Evolutionary conservation across 768 basidiomycete species (phyloP).

Genomic region (Leccinum pellstonianum): DNA sequence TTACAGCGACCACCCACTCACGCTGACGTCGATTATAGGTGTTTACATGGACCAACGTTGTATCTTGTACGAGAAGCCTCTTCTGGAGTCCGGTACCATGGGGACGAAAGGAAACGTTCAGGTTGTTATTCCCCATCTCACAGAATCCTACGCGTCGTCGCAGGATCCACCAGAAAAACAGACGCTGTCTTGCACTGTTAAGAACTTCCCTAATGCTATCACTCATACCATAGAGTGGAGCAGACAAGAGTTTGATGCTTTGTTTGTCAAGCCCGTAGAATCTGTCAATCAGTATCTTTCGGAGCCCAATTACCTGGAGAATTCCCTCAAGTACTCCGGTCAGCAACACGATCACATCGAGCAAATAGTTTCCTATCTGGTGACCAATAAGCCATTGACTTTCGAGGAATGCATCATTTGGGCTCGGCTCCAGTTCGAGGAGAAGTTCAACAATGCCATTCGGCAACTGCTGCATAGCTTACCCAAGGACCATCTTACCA

Average conservation of each 20-base stretch:
- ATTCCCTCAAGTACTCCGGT: slow-evolving; percentile 84
- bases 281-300: slow-evolving; percentile 95
- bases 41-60: slow-evolving; percentile 99
- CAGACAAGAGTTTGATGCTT: slow-evolving; percentile 85
- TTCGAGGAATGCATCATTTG: slow-evolving; percentile 98
- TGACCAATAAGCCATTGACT: slow-evolving; percentile 88
- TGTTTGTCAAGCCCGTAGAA: slow-evolving; percentile 93
- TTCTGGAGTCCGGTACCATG: slow-evolving; percentile 95
- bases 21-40: slow-evolving; percentile 45
- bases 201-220: slow-evolving; percentile 98
- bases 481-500: slow-evolving; percentile 91
- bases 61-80: slow-evolving; percentile 92
- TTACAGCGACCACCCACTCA: not conserved
- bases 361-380: slow-evolving; percentile 86
- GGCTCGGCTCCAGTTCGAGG: slow-evolving; percentile 95
- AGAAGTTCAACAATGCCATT: slow-evolving; percentile 90
- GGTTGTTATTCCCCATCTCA: slow-evolving; percentile 89
- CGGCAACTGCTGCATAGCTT: slow-evolving; percentile 90
- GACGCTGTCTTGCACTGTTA: slow-evolving; percentile 94
- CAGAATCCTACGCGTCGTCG: slow-evolving; percentile 95
- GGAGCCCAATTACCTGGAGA: slow-evolving; percentile 94
- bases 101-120: slow-evolving; percentile 98
- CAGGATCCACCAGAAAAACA: slow-evolving; percentile 99
- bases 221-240: slow-evolving; percentile 99
- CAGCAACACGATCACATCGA: slow-evolving; percentile 88